phyloP scores from a whole-genome alignment of 2,329 filamentous ascomycete genomes.

The Arthrobotrys pseudoclavata region DNA sequence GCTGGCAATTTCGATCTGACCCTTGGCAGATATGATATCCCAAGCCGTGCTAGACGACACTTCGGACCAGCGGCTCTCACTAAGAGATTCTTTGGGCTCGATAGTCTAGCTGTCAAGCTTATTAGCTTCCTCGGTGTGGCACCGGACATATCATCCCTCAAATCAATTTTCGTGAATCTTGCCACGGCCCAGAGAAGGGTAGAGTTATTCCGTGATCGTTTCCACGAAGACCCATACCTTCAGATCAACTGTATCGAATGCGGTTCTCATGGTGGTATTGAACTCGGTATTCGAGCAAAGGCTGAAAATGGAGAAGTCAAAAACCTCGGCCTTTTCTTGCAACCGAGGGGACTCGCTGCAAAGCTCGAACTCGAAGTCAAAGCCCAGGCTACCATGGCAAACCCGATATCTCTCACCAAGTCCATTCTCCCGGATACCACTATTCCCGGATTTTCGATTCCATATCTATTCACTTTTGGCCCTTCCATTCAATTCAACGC shows the following conservation, averaged over 20 bases:
- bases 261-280: slow-evolving; percentile 55
- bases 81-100: slow-evolving; percentile 39
- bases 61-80: slow-evolving; percentile 11
- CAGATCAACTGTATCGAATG: slow-evolving; percentile 61
- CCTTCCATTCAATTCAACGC: slow-evolving; percentile 59
- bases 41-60: slow-evolving; percentile 15
- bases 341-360: slow-evolving; percentile 55
- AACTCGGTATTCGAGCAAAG: slow-evolving; percentile 55
- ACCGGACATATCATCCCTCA: slow-evolving; percentile 26
- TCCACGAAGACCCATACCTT: slow-evolving; percentile 41
- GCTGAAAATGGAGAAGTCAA: slow-evolving; percentile 55
- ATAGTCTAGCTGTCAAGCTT: slow-evolving; percentile 27
- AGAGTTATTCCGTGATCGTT: slow-evolving; percentile 34
- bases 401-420: slow-evolving; percentile 41
- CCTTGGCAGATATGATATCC: slow-evolving; percentile 35
- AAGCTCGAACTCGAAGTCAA: slow-evolving; percentile 53
- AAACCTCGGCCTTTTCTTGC: slow-evolving; percentile 44
- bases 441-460: slow-evolving; percentile 58
- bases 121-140: slow-evolving; percentile 37
- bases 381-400: slow-evolving; percentile 10
- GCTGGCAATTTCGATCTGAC: slow-evolving; percentile 48
- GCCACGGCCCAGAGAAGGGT: slow-evolving; percentile 7
- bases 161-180: slow-evolving; percentile 37
- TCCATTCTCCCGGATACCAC: slow-evolving; percentile 35
- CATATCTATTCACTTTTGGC: slow-evolving; percentile 58